Evolutionary conservation across 2,329 filamentous ascomycete species (phyloP).

Genomic region (Aspergillus hortae): DNA sequence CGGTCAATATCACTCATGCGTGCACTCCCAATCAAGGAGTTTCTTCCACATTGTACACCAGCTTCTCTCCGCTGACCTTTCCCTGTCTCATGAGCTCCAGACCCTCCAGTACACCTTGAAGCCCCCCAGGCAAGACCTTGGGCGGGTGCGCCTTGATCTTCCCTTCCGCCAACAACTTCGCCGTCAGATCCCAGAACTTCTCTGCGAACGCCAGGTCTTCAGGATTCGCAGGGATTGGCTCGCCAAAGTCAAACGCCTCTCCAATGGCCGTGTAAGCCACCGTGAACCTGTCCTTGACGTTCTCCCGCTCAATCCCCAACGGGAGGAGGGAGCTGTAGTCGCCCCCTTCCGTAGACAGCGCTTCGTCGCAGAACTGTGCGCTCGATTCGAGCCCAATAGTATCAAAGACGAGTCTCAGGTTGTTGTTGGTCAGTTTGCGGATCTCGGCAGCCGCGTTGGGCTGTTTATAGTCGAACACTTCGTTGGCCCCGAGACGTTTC

Average conservation of each 20-base stretch:
- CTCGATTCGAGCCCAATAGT: slow-evolving; percentile 26
- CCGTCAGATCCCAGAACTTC: slow-evolving; percentile 39
- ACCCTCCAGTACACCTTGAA: slow-evolving; percentile 46
- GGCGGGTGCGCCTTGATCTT: slow-evolving; percentile 43
- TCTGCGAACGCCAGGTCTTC: slow-evolving; percentile 44
- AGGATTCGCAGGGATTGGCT: slow-evolving; percentile 25
- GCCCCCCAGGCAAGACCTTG: slow-evolving; percentile 38
- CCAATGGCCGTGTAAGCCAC: slow-evolving; percentile 32
- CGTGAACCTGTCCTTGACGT: slow-evolving; percentile 26
- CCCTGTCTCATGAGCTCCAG: slow-evolving; percentile 41
- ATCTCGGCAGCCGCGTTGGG: slow-evolving; percentile 21
- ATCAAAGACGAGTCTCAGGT: slow-evolving; percentile 33
- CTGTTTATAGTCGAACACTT: slow-evolving; percentile 31
- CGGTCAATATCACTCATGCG: too few relatives aligned
- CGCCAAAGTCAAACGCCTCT: slow-evolving; percentile 27
- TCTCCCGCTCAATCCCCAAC: slow-evolving; percentile 22
- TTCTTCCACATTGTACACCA: slow-evolving; percentile 42
- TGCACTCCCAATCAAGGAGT: slow-evolving; percentile 4
- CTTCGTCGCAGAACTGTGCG: slow-evolving; percentile 28
- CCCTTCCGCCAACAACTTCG: slow-evolving; percentile 40
- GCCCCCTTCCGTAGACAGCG: slow-evolving; percentile 27
- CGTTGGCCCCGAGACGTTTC: slow-evolving; percentile 29
- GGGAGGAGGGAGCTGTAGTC: slow-evolving; percentile 25
- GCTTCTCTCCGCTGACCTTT: slow-evolving; percentile 47
- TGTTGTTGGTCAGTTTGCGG: slow-evolving; percentile 25